These are phyloP conservation scores for Barnettozyma hawaiiensis DNA, from an alignment of 1,139 yeast species.

Conservation along the genomic window DNA sequence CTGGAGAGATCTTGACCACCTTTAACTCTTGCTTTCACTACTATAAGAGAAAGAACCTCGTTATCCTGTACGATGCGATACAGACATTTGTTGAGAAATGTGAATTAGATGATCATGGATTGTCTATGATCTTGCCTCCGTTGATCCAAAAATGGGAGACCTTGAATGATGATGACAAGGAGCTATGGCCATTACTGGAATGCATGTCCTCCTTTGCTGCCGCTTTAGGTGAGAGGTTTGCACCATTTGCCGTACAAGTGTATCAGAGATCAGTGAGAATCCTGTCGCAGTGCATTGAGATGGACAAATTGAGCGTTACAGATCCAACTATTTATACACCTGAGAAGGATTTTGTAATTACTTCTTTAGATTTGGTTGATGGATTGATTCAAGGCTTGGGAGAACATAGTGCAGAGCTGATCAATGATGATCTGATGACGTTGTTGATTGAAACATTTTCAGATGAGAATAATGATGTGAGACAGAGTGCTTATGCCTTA, in stretches of 20 bases:
- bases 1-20: constrained; percentile 57
- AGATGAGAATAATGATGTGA: constrained; percentile 75
- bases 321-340: constrained; percentile 73
- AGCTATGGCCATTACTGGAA: constrained; percentile 86
- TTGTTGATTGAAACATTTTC: constrained; percentile 66
- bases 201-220: constrained; percentile 92
- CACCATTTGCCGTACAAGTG: constrained; percentile 88
- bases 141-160: constrained; percentile 73
- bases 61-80: constrained; percentile 84
- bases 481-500: constrained; percentile 88
- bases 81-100: constrained; percentile 82
- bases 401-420: constrained; percentile 52
- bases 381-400: constrained; percentile 91
- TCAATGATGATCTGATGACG: constrained; percentile 48
- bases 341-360: constrained; percentile 85
- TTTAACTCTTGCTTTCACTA: constrained; percentile 67
- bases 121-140: constrained; percentile 70
- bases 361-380: constrained; percentile 83
- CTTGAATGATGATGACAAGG: constrained; percentile 71
- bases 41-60: constrained; percentile 78
- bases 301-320: constrained; percentile 57
- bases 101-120: constrained; percentile 48
- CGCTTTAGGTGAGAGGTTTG: constrained; percentile 74
- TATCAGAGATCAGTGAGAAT: constrained; percentile 74
- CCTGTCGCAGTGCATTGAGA: constrained; percentile 59